phyloP scores from a whole-genome alignment of 164 flowering plant genomes.

The Chloranthus sessilifolius region DNA sequence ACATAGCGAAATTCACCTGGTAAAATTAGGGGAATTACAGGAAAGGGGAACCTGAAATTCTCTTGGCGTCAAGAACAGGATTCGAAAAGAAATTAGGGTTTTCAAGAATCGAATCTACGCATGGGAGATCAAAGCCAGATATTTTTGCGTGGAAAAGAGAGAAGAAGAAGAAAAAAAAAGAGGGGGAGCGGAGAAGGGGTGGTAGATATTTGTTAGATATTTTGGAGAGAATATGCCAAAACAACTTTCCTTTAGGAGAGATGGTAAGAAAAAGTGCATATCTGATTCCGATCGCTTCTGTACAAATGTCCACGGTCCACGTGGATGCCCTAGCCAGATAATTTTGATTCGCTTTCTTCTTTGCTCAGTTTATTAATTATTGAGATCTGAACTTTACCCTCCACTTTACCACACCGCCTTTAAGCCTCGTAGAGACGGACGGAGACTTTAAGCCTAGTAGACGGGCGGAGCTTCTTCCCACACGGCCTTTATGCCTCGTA shows the following conservation, averaged over 20 bases:
- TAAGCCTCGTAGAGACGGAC: neutral
- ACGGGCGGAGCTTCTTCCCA: neutral
- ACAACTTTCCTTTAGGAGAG: neutral
- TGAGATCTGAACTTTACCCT: neutral
- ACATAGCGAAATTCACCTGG: neutral
- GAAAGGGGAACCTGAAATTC: neutral
- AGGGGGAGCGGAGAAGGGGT: neutral
- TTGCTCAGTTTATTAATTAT: slow-evolving; percentile 2
- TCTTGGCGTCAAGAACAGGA: too few relatives aligned
- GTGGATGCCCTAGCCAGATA: slow-evolving; percentile 48
- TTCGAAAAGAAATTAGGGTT: slow-evolving; percentile 11
- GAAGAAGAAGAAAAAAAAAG: slow-evolving; percentile 1
- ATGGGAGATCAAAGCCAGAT: too few relatives aligned
- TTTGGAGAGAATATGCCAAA: too few relatives aligned
- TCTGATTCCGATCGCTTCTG: slow-evolving; percentile 25
- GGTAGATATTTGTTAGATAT: slow-evolving; percentile 7
- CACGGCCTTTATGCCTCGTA: neutral
- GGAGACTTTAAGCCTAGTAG: neutral
- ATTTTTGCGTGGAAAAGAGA: neutral
- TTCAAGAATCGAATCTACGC: neutral
- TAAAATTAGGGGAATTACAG: neutral
- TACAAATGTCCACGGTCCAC: slow-evolving; percentile 19
- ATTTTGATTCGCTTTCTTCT: slow-evolving; percentile 34
- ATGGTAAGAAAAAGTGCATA: slow-evolving; percentile 35
- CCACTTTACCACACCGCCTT: neutral